A percentile compares a stretch with the other conserved stretches of the same genome.
phyloP scores from a whole-genome alignment of 306 rosid species.

The apple (Malus domestica) region ASM211411v1 NC_041799.1:21593001-21593500 shows the following conservation, averaged over 20 bases:
- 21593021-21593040: not conserved
- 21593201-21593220: constrained; percentile 86
- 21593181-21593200: constrained; percentile 13
- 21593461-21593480: constrained; percentile 32
- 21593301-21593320: constrained; percentile 97
- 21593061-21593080: not conserved
- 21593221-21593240: constrained; percentile 91
- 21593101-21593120: not conserved
- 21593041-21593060: not conserved
- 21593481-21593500: constrained; percentile 97
- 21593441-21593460: not conserved
- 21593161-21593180: constrained; percentile 2
- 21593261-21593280: constrained; percentile 97
- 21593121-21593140: not conserved
- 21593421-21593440: constrained; percentile 3
- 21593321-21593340: constrained; percentile 17
- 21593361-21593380: not conserved
- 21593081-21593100: not conserved
- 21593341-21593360: not conserved
- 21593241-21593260: constrained; percentile 94
- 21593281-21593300: constrained; percentile 94
- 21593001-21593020: not conserved
- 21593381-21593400: not conserved
- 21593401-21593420: not conserved
- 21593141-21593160: not conserved